Conservation (phyloP, 495 filamentous ascomycete species). For the Endocarpon pusillum region DNA sequence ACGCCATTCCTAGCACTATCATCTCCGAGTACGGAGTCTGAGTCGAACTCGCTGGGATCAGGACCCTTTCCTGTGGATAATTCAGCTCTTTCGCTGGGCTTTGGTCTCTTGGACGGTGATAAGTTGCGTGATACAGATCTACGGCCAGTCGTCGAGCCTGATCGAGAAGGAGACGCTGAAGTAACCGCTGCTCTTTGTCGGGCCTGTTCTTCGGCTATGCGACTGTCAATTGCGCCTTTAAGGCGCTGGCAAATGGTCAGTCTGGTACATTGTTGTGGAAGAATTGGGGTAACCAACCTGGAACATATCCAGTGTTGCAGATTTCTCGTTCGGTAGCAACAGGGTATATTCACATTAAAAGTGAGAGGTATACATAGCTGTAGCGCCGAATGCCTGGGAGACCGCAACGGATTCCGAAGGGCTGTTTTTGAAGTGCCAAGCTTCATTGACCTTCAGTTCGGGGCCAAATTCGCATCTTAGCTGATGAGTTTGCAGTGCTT, state of each 20-base stretch:
- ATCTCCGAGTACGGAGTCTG: constrained; percentile 66
- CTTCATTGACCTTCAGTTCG: too few relatives aligned
- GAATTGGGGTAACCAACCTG: constrained; percentile 21
- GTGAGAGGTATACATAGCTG: too few relatives aligned
- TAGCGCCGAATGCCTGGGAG: too few relatives aligned
- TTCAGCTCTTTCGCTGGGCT: constrained; percentile 31
- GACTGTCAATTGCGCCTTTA: constrained; percentile 69
- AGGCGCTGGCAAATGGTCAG: constrained; percentile 41
- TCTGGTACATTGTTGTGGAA: constrained; percentile 4
- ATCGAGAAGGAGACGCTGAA: constrained; percentile 25
- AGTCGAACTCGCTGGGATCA: constrained; percentile 73
- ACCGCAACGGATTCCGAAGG: too few relatives aligned
- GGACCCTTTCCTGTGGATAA: constrained; percentile 37
- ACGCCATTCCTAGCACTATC: constrained; percentile 46
- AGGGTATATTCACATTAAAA: too few relatives aligned
- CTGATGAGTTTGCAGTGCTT: too few relatives aligned
- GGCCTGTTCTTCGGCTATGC: constrained; percentile 80
- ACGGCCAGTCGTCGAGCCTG: constrained; percentile 24
- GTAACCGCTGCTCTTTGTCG: constrained; percentile 42
- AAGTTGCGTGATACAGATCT: constrained; percentile 30
- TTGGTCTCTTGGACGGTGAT: constrained; percentile 36
- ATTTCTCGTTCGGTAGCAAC: too few relatives aligned
- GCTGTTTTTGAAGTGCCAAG: too few relatives aligned
- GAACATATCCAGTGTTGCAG: constrained; percentile 19
- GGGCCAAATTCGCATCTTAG: too few relatives aligned